Evolutionary conservation across 768 basidiomycete species (phyloP).

Genomic region (Leccinum arenicola): DNA sequence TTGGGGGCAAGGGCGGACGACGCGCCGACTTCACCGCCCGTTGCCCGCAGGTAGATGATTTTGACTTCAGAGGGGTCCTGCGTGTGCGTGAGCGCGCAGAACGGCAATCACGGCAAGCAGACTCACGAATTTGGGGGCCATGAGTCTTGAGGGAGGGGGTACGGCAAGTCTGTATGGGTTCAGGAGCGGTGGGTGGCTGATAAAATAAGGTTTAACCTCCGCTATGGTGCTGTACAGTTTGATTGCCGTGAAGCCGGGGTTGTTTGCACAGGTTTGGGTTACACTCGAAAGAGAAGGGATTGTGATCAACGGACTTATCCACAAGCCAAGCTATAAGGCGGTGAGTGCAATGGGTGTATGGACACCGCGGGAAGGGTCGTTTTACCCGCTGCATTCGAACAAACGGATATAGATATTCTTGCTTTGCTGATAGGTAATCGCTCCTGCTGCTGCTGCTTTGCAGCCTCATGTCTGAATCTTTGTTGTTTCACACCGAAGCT

Average conservation of each 20-base stretch:
- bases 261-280: conserved; percentile 39
- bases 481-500: conserved; percentile 45
- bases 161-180: conserved; percentile 2
- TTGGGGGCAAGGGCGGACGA: conserved; percentile 98
- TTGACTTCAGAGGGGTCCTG: conserved; percentile 98
- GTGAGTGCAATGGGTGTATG: conserved; percentile 73
- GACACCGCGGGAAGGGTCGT: conserved; percentile 74
- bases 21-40: conserved; percentile 99
- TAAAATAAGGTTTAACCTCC: conserved; percentile 53
- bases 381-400: conserved; percentile 82
- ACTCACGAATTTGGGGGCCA: conserved; percentile 81
- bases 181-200: conserved; percentile 21
- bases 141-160: conserved; percentile 32
- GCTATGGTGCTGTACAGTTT: conserved; percentile 58
- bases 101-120: background rate
- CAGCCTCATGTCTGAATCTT: conserved; percentile 12
- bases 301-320: conserved; percentile 5
- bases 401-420: conserved; percentile 78
- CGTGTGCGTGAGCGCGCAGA: conserved; percentile 1
- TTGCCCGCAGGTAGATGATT: conserved; percentile 97
- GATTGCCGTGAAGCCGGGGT: conserved; percentile 18
- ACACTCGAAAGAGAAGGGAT: background rate
- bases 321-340: conserved; percentile 27
- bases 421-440: conserved; percentile 82
- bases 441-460: conserved; percentile 22